A percentile compares a stretch with the other conserved stretches of the same genome.
These are phyloP conservation scores for Pisolithus microcarpus DNA, from an alignment of 768 basidiomycete genomes.

Conservation along the genomic window DNA sequence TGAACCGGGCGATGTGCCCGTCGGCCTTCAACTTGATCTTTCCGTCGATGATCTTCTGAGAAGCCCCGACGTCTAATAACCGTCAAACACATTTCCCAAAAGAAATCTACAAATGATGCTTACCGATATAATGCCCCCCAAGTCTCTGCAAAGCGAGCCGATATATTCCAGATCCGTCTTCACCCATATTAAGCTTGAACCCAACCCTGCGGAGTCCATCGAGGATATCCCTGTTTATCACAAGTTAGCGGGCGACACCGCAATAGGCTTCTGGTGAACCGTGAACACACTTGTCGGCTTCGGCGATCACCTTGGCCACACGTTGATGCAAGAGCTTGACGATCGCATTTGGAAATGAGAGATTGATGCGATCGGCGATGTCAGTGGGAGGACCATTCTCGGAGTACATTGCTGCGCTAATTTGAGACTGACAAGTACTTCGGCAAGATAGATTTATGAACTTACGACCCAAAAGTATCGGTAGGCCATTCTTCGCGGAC, in stretches of 20 bases:
- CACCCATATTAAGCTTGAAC: slow-evolving; percentile 48
- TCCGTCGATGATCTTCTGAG: slow-evolving; percentile 56
- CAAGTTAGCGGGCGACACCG: neutral
- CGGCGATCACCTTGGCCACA: slow-evolving; percentile 34
- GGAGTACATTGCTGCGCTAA: slow-evolving; percentile 25
- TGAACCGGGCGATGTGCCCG: slow-evolving; percentile 40
- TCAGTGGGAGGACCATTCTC: slow-evolving; percentile 38
- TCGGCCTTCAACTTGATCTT: slow-evolving; percentile 68
- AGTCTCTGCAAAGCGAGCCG: slow-evolving; percentile 37
- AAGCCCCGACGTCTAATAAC: slow-evolving; percentile 45
- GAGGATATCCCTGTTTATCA: slow-evolving; percentile 35
- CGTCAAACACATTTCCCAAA: neutral
- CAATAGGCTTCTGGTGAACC: slow-evolving; percentile 8
- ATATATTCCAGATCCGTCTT: slow-evolving; percentile 47
- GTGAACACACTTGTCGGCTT: slow-evolving; percentile 42
- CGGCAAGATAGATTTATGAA: neutral
- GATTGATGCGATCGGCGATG: slow-evolving; percentile 40
- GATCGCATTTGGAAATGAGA: slow-evolving; percentile 31
- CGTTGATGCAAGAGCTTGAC: slow-evolving; percentile 24
- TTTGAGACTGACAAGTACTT: neutral
- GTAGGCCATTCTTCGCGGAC: slow-evolving; percentile 32
- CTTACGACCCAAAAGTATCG: slow-evolving; percentile 17
- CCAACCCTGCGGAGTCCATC: slow-evolving; percentile 54
- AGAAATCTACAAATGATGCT: slow-evolving; percentile 1
- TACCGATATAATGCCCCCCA: slow-evolving; percentile 61